phyloP scores from a whole-genome alignment of 2,329 filamentous ascomycete genomes.

The Cytospora piceae region DNA sequence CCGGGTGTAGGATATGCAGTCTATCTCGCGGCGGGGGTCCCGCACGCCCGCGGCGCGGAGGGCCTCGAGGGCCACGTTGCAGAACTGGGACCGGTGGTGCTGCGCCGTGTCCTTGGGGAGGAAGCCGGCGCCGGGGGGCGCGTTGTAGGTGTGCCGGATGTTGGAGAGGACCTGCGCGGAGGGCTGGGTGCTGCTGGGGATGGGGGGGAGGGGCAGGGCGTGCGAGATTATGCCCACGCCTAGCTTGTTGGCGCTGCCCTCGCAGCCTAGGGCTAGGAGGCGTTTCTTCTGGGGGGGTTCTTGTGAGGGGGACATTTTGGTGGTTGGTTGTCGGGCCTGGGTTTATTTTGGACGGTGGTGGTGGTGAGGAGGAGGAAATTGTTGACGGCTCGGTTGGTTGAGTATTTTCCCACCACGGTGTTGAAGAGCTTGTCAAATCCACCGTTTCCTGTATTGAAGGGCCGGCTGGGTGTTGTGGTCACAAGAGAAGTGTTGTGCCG shows the following conservation, averaged over 20 bases:
- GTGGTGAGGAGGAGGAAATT: background rate
- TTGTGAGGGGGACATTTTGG: constrained; percentile 19
- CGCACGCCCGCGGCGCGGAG: constrained; percentile 69
- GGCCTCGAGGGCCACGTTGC: constrained; percentile 77
- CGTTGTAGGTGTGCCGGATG: constrained; percentile 89
- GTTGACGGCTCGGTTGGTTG: background rate
- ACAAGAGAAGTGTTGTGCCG: background rate
- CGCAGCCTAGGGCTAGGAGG: constrained; percentile 64
- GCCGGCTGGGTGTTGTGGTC: background rate
- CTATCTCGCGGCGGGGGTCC: constrained; percentile 63
- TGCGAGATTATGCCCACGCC: constrained; percentile 92
- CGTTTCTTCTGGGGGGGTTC: constrained; percentile 39
- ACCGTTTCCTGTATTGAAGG: no score
- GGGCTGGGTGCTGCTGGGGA: constrained; percentile 33
- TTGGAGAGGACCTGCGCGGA: constrained; percentile 81
- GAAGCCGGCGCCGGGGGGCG: constrained; percentile 91
- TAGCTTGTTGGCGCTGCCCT: constrained; percentile 97
- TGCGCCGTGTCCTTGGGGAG: constrained; percentile 93
- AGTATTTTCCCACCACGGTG: background rate
- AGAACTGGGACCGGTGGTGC: constrained; percentile 88
- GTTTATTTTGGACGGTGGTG: no score
- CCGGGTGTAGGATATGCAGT: constrained; percentile 94
- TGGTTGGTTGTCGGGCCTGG: background rate
- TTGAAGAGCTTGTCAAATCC: background rate
- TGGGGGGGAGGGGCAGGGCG: constrained; percentile 43